Conservation (phyloP, 305 asterid species). For the Plantago coronopus region DNA sequence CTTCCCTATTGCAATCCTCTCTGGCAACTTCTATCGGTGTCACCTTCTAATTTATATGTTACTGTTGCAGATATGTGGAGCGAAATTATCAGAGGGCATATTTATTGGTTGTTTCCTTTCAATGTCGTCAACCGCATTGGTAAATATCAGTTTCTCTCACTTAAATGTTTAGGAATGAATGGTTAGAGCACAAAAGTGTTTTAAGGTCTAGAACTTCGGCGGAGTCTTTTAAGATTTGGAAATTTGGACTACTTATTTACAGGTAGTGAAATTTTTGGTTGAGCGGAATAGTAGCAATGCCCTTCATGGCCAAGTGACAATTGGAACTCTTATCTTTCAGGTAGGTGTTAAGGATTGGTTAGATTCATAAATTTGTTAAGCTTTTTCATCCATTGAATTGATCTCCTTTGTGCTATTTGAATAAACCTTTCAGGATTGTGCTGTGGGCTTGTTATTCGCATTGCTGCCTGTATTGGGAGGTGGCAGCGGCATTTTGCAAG, state of each 20-base stretch:
- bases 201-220: neutral
- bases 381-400: conserved; percentile 13
- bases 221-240: neutral
- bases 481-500: conserved; percentile 74
- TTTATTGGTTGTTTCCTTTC: conserved; percentile 94
- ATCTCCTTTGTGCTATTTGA: conserved; percentile 10
- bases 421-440: conserved; percentile 68
- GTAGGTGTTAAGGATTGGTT: conserved; percentile 30
- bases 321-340: conserved; percentile 95
- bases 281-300: conserved; percentile 66
- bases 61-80: conserved; percentile 80
- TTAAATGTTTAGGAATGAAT: conserved; percentile 15
- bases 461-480: conserved; percentile 95
- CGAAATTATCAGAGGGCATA: conserved; percentile 82
- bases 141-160: conserved; percentile 24
- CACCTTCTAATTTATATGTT: neutral
- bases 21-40: conserved; percentile 18
- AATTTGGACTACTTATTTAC: conserved; percentile 24
- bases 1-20: conserved; percentile 21
- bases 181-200: conserved; percentile 13
- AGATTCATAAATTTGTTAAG: conserved; percentile 14
- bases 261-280: conserved; percentile 90
- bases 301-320: conserved; percentile 95
- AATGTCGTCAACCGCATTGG: conserved; percentile 98
- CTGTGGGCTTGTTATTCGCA: conserved; percentile 94